Percentiles rank a stretch among this genome's conserved stretches.
Conservation (phyloP, 2,329 filamentous ascomycete species). For the Aspergillus glaucus region DNA sequence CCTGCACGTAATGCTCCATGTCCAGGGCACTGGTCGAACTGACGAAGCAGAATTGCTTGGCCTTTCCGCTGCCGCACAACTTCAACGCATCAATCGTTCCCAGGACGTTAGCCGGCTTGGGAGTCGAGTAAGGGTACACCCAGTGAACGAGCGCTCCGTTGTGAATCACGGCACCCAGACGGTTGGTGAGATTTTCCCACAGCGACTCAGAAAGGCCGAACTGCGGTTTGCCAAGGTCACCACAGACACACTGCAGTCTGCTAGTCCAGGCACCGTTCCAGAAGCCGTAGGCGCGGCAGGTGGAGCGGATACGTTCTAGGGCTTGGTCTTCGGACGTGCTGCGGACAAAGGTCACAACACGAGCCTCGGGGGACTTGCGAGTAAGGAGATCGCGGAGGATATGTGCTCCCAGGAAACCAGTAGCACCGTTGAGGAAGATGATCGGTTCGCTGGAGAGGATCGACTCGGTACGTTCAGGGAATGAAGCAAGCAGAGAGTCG, state of each 20-base stretch:
- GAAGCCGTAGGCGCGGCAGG: slow-evolving; percentile 61
- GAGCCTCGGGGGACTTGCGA: slow-evolving; percentile 49
- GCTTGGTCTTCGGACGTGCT: slow-evolving; percentile 46
- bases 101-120: slow-evolving; percentile 71
- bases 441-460: slow-evolving; percentile 43
- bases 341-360: slow-evolving; percentile 70
- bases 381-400: slow-evolving; percentile 69
- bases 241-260: slow-evolving; percentile 62
- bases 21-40: slow-evolving; percentile 79
- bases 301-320: not conserved
- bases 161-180: slow-evolving; percentile 69
- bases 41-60: slow-evolving; percentile 76
- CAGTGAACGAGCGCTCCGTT: slow-evolving; percentile 77
- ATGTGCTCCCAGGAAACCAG: slow-evolving; percentile 81
- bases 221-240: slow-evolving; percentile 53
- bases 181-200: slow-evolving; percentile 60
- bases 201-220: slow-evolving; percentile 63
- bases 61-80: slow-evolving; percentile 68
- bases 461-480: slow-evolving; percentile 27
- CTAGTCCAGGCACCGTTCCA: slow-evolving; percentile 62
- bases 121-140: slow-evolving; percentile 68
- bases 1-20: slow-evolving; percentile 69
- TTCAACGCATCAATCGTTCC: slow-evolving; percentile 69
- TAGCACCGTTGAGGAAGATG: slow-evolving; percentile 80
- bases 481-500: slow-evolving; percentile 43